Percentiles rank a stretch among this genome's conserved stretches.
phyloP scores from a whole-genome alignment of 2,329 filamentous ascomycete species.

The Colletotrichum lupini region DNA sequence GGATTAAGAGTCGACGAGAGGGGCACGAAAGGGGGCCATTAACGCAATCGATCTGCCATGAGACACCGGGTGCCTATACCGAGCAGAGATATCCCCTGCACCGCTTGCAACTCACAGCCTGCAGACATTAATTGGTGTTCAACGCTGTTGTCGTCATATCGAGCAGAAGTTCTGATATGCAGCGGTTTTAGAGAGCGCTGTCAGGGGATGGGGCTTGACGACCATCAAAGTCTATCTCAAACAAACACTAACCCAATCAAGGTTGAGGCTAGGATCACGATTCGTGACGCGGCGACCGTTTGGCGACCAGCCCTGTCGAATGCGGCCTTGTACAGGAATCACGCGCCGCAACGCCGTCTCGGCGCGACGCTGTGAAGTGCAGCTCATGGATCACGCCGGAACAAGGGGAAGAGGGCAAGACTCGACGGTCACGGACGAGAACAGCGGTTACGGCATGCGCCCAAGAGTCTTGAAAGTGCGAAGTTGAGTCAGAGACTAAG shows the following conservation, averaged over 20 bases:
- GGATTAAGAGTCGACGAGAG: background rate
- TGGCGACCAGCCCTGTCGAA: slow-evolving; percentile 7
- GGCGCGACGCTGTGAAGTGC: background rate
- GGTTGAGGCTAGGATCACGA: background rate
- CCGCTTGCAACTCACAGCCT: background rate
- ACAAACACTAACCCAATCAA: slow-evolving; percentile 13
- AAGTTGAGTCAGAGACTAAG: background rate
- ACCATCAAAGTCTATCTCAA: slow-evolving; percentile 15
- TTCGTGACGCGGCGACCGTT: slow-evolving; percentile 1
- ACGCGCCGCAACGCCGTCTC: slow-evolving; percentile 1
- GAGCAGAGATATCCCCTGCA: slow-evolving; percentile 15
- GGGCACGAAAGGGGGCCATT: background rate
- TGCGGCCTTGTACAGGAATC: background rate
- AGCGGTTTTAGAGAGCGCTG: background rate
- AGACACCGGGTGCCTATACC: slow-evolving; percentile 8
- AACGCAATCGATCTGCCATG: slow-evolving; percentile 2
- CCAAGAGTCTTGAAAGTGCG: too few relatives aligned
- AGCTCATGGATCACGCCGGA: background rate
- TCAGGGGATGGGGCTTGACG: slow-evolving; percentile 1
- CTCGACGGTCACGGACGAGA: background rate
- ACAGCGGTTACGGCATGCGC: background rate
- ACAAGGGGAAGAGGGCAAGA: too few relatives aligned
- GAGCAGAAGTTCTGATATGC: background rate
- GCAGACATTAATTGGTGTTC: background rate
- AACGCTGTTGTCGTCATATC: slow-evolving; percentile 1